Evolutionary conservation across 2,329 filamentous ascomycete species (phyloP), one percentile per base, ranked within the genome.

Genomic region (Diaporthe caulivora): DNA sequence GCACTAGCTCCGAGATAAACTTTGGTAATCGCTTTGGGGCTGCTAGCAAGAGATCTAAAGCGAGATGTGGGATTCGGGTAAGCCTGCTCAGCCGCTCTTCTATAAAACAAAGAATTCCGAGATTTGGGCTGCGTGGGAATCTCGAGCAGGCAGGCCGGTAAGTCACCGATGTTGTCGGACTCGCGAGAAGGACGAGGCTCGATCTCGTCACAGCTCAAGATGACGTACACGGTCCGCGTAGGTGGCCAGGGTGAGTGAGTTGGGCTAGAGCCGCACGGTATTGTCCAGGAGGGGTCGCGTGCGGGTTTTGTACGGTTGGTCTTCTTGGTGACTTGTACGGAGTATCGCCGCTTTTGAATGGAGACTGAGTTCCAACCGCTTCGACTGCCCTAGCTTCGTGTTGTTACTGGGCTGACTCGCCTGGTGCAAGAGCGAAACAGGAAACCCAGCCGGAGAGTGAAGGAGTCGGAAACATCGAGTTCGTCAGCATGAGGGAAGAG

Each of bases 401-500:
- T 47, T 42, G 17, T 51, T 60, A 29, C 54, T 40, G 44, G 54
- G 37, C 40, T 58, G 54, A 60, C 29, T 60, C 37, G 24, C 54
- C 42, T 70, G 54, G n/a, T 58, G 34, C 68, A 55, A 29, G 31
- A 53, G 31, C 29, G 44, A 49, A 62, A 44, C 31, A 53, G 13
- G 17, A 71, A 10, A 42, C 47, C 31, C 62, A 53, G 31, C 31
- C 47, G 31, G 47, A 53, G 62, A 24, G 62, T 40, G 62, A 24
- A 53, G 31, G 62, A 67, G 44, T 40, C 37, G 51, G 62, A 67
- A 67, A 67, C 44, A 37, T 37, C 31, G 13, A 51, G 29, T 34
- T 51, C 21, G 62, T 53, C 34, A 71, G 68, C 68, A 53, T 29
- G n/a, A 29, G 34, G 51, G 68, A 70, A 58, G 54, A 60, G 42